phyloP scores from a whole-genome alignment of 768 basidiomycete genomes.

The Trametes cinnabarina region DNA sequence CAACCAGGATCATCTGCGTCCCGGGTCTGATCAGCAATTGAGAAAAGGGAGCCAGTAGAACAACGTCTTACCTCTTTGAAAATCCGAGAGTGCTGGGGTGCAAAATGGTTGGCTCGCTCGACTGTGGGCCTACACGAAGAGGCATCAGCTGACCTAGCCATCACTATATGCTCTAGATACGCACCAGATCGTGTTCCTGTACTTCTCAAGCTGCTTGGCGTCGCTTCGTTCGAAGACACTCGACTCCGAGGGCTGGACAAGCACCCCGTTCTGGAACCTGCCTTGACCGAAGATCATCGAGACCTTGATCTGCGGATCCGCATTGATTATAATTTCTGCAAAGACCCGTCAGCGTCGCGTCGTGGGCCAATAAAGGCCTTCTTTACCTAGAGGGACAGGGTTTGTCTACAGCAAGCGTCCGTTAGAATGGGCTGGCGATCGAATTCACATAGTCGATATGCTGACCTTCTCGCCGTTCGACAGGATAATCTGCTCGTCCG shows the following conservation, averaged over 20 bases:
- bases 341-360: neutral
- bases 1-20: slow-evolving; percentile 33
- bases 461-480: slow-evolving; percentile 40
- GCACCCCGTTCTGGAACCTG: slow-evolving; percentile 8
- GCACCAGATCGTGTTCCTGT: slow-evolving; percentile 3
- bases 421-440: neutral
- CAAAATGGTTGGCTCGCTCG: slow-evolving; percentile 38
- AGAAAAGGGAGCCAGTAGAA: too few relatives aligned
- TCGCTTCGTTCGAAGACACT: neutral
- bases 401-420: slow-evolving; percentile 34
- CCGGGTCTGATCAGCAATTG: neutral
- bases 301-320: slow-evolving; percentile 26
- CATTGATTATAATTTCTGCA: slow-evolving; percentile 32
- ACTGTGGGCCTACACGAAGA: slow-evolving; percentile 26
- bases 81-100: slow-evolving; percentile 43
- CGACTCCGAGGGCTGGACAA: slow-evolving; percentile 6
- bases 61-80: slow-evolving; percentile 41
- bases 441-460: neutral
- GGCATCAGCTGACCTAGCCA: neutral
- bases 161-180: neutral
- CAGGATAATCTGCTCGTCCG: slow-evolving; percentile 45
- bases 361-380: too few relatives aligned
- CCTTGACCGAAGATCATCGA: slow-evolving; percentile 12
- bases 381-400: slow-evolving; percentile 37
- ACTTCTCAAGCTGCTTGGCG: neutral